Evolutionary conservation across 768 basidiomycete genomes (phyloP), one percentile per base, ranked within the genome.

Genomic region (Naganishia friedmannii): DNA sequence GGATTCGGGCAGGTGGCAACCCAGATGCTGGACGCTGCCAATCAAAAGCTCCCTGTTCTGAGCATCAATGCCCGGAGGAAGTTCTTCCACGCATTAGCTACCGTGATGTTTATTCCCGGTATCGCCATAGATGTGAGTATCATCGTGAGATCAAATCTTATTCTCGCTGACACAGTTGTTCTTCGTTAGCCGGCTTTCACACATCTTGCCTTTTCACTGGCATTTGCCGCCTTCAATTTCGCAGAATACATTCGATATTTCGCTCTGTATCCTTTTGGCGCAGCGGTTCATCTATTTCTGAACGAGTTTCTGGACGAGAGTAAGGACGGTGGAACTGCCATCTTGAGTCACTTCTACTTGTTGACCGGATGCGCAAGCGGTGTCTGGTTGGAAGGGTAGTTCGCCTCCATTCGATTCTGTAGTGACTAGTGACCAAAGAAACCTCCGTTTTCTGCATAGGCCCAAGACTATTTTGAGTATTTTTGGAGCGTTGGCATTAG

Each of bases 241-340:
- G 88, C 91, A 69, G 96, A 99, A 83, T 98, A 97, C 83, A 87
- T 97, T 73, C 91, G 96, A 70, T 99, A 97, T 82, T 99, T 98
- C 82, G 96, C 96, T 45, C 86, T 99, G 58, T 97, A 96, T 82
- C 96, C 96, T 3, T 91, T 97, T 75, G 93, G 93, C 17, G 94
- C 91, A 12, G 84, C 87, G 13, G 87, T 99, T 23, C 96, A 99
- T 82, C 83, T 97, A 67, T 99, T 99, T 82, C 88, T 99, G 87
- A 91, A 90, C 82, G 96, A 99, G 79, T 99, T 99, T 78, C 84
- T 98, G 79, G 96, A 99, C 82, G 86, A 89, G 75, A 63, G 60
- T 42, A 91, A 92, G 82, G 96, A 99, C 81, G 86, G 88, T 60
- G 96, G 96, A 3, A 95, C 94, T 13, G 96, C 93, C 31, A 94